Conservation (phyloP, 148 eudicot species). For the Chenopodium berlandieri region DNA sequence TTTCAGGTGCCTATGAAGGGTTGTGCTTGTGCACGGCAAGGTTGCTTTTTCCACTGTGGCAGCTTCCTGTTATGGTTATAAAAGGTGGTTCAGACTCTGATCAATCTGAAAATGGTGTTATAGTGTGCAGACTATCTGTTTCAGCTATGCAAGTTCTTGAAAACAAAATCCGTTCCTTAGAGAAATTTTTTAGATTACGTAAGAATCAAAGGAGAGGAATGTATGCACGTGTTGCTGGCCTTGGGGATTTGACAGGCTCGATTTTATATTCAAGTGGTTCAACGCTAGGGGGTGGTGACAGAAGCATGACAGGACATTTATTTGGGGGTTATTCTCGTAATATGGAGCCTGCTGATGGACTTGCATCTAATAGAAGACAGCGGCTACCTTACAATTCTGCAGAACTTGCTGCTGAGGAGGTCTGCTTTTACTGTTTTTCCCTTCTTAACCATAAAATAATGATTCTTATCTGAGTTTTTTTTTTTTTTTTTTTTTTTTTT, state of each 20-base stretch:
- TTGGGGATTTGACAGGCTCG: conserved; percentile 92
- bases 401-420: conserved; percentile 96
- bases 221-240: conserved; percentile 87
- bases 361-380: conserved; percentile 71
- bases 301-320: conserved; percentile 63
- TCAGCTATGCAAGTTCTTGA: conserved; percentile 87
- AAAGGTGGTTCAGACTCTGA: conserved; percentile 54
- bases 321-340: conserved; percentile 69
- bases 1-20: conserved; percentile 97
- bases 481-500: neutral
- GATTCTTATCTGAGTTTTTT: neutral
- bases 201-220: conserved; percentile 93
- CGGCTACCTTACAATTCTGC: conserved; percentile 83
- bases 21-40: conserved; percentile 90
- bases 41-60: conserved; percentile 92
- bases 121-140: conserved; percentile 73
- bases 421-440: conserved; percentile 17
- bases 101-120: conserved; percentile 42
- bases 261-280: conserved; percentile 67
- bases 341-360: conserved; percentile 57
- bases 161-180: conserved; percentile 83
- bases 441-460: neutral
- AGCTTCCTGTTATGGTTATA: conserved; percentile 67
- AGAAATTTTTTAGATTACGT: conserved; percentile 76
- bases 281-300: conserved; percentile 62